Evolutionary conservation across 1,284 basidiomycete genomes (phyloP), one percentile per base, ranked within the genome.

Genomic region (Phellopilus nigrolimitatus): DNA sequence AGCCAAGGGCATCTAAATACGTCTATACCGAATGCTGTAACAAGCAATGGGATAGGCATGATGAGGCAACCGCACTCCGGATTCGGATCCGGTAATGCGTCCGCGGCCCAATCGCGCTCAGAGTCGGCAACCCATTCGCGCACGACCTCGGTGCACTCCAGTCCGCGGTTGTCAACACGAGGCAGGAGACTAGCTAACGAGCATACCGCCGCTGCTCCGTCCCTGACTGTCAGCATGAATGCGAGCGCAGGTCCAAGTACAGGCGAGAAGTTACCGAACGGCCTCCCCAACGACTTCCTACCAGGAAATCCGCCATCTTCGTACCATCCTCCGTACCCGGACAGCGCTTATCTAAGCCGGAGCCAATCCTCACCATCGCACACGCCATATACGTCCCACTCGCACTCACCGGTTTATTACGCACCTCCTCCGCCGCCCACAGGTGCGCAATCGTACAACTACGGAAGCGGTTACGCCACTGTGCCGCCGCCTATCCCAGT

Each of bases 321-420:
- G 22, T 44, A 44, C 15, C 40, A 45, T 12, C 51, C 36, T 33
- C 9, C 25, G 12, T 47, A 39, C 15, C 25, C 33, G 12, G 38
- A 34, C 30, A 25, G 17, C 19, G 5, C 44, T n/a, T 25, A 21
- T 4, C 17, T 44, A 21, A 10, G 47, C 13, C 30, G 27, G n/a
- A 24, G 24, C 33, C 43, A 21, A 13, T 51, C 53, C n/a, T 55
- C 53, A 6, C 53, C 47, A 41, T 28, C 39, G 17, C 38, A 50
- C 15, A 51, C 53, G n/a, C 53, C 53, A 9, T 55, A 44, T 30
- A 21, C 41, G 8, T 55, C n/a, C n/a, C n/a, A n/a, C n/a, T n/a
- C 53, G 9, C 53, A 51, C 24, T 55, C 53, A n/a, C 53, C 53
- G 10, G 53, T 51, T 24, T 55, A 55, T 28, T 51, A 41, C 15